Conservation (phyloP, 768 basidiomycete genomes). For the Mycena vulgaris region DNA sequence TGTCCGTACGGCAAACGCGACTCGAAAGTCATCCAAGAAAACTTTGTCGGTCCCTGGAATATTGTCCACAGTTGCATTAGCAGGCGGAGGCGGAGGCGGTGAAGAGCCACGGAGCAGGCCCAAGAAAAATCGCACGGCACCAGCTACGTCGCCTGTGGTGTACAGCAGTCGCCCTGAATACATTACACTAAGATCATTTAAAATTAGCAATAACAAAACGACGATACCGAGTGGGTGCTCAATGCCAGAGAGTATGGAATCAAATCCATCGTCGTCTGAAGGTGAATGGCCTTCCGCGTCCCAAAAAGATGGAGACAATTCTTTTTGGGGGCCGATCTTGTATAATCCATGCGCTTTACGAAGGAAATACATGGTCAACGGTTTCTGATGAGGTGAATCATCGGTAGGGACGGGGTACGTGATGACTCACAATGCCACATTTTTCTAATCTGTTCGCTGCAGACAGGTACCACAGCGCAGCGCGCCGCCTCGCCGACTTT, state of each 20-base stretch:
- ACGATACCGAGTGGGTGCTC: conserved; percentile 82
- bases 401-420: not conserved
- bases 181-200: conserved; percentile 14
- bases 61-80: conserved; percentile 47
- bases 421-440: conserved; percentile 82
- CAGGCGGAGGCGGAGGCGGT: conserved; percentile 35
- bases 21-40: conserved; percentile 89
- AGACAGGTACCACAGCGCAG: conserved; percentile 84
- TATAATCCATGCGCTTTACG: conserved; percentile 80
- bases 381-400: conserved; percentile 69
- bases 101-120: conserved; percentile 72
- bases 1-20: conserved; percentile 81
- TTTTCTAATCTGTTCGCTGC: conserved; percentile 87
- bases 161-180: conserved; percentile 85
- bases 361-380: conserved; percentile 86
- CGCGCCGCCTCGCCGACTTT: conserved; percentile 71
- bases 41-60: conserved; percentile 70
- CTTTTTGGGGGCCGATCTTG: conserved; percentile 63
- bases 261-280: conserved; percentile 62
- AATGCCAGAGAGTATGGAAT: conserved; percentile 78
- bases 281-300: conserved; percentile 72
- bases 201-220: not conserved
- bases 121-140: conserved; percentile 85
- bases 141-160: conserved; percentile 87
- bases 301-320: conserved; percentile 87